Evolutionary conservation across 2,329 filamentous ascomycete species (phyloP).

Genomic region (Acarospora socialis): DNA sequence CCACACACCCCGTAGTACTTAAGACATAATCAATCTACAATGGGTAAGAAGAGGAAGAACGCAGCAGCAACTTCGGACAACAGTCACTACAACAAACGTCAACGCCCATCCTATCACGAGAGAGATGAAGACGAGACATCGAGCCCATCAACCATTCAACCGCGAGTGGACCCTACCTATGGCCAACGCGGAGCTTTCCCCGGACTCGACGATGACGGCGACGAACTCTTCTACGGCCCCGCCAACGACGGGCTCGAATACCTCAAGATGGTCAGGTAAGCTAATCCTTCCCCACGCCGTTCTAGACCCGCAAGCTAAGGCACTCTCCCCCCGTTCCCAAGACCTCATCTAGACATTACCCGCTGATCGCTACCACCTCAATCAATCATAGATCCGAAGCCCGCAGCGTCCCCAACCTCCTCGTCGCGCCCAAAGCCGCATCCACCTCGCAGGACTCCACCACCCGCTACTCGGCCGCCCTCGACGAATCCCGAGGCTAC

Average conservation of each 20-base stretch:
- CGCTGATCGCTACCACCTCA: not conserved
- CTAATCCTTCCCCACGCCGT: slow-evolving; percentile 7
- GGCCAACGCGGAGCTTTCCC: slow-evolving; percentile 62
- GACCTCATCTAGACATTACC: slow-evolving; percentile 8
- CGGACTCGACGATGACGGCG: slow-evolving; percentile 37
- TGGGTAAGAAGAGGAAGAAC: too few species aligned
- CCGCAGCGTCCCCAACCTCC: slow-evolving; percentile 54
- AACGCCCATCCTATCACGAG: slow-evolving; percentile 12
- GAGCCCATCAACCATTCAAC: slow-evolving; percentile 21
- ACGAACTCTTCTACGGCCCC: slow-evolving; percentile 53
- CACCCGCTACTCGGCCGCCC: slow-evolving; percentile 20
- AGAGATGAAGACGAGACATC: not conserved
- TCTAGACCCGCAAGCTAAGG: slow-evolving; percentile 3
- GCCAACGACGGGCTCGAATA: slow-evolving; percentile 56
- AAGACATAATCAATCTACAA: too few species aligned
- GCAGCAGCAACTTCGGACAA: too few species aligned
- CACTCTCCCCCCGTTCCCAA: not conserved
- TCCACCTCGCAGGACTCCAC: slow-evolving; percentile 16
- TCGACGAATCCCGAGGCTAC: slow-evolving; percentile 45
- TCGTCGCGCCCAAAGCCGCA: slow-evolving; percentile 45
- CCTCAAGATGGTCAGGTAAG: slow-evolving; percentile 56
- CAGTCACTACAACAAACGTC: slow-evolving; percentile 12
- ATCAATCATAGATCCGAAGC: slow-evolving; percentile 51
- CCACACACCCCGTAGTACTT: too few species aligned
- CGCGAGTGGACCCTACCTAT: slow-evolving; percentile 46